Evolutionary conservation across 1,284 basidiomycete species (phyloP).

Genomic region (Sphagnurus paluster): DNA sequence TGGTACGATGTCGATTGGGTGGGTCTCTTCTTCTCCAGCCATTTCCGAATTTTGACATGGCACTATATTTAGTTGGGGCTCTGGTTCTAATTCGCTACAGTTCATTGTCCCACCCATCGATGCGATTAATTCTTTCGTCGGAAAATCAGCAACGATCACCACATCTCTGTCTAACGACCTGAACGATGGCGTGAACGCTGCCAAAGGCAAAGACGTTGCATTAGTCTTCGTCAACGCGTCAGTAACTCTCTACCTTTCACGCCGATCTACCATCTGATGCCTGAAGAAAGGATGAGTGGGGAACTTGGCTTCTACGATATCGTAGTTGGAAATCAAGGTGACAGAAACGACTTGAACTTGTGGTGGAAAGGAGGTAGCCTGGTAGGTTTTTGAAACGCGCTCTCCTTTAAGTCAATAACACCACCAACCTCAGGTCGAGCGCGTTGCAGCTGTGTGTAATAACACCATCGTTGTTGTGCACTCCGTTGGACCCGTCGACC

Average conservation of each 20-base stretch:
- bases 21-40: slow-evolving; percentile 10
- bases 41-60: slow-evolving; percentile 4
- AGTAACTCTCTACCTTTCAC: slow-evolving; percentile 15
- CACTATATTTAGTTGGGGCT: slow-evolving; percentile 41
- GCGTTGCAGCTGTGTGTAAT: slow-evolving; percentile 46
- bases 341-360: slow-evolving; percentile 72
- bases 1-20: slow-evolving; percentile 49
- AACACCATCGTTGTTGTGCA: slow-evolving; percentile 74
- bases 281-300: slow-evolving; percentile 39
- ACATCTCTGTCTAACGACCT: slow-evolving; percentile 60
- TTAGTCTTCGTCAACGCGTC: slow-evolving; percentile 68
- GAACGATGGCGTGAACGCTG: slow-evolving; percentile 43
- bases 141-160: slow-evolving; percentile 42
- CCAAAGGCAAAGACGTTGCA: slow-evolving; percentile 53
- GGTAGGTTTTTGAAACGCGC: slow-evolving; percentile 20
- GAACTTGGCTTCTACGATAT: slow-evolving; percentile 52
- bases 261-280: neutral
- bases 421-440: slow-evolving; percentile 31
- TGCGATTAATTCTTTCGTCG: slow-evolving; percentile 47
- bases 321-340: slow-evolving; percentile 66
- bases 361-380: slow-evolving; percentile 56
- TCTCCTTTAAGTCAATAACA: neutral
- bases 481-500: slow-evolving; percentile 58
- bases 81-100: slow-evolving; percentile 45
- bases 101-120: slow-evolving; percentile 49